Evolutionary conservation across 768 basidiomycete species (phyloP).

Genomic region (Inosperma sp.): DNA sequence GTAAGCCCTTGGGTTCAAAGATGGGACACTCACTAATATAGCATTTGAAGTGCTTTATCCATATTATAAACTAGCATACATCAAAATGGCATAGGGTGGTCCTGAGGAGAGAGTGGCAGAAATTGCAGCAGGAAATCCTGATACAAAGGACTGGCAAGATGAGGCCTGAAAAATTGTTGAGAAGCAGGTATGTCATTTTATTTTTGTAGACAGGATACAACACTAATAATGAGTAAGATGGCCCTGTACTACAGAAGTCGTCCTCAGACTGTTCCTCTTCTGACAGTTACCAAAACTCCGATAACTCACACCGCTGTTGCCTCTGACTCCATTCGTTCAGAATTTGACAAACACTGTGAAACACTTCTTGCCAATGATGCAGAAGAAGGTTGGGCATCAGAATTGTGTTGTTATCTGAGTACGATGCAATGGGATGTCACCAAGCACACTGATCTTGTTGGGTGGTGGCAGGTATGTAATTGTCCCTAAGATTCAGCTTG

Average conservation of each 20-base stretch:
- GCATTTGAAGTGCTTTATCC: too few relatives aligned
- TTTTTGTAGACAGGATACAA: background rate
- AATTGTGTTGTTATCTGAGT: too few relatives aligned
- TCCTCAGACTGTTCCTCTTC: background rate
- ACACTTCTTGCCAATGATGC: background rate
- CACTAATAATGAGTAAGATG: background rate
- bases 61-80: too few relatives aligned
- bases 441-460: background rate
- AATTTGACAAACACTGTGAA: background rate
- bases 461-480: conserved; percentile 2
- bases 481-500: too few relatives aligned
- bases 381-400: too few relatives aligned
- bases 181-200: background rate
- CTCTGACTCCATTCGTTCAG: background rate
- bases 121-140: background rate
- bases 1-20: background rate
- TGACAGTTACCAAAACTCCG: background rate
- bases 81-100: too few relatives aligned
- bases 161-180: background rate
- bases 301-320: background rate
- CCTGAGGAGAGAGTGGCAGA: background rate
- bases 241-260: too few relatives aligned
- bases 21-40: background rate
- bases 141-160: too few relatives aligned
- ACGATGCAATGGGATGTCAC: background rate